Conservation (phyloP, 805 yeast genomes). For the Metschnikowia peoriensis region DNA sequence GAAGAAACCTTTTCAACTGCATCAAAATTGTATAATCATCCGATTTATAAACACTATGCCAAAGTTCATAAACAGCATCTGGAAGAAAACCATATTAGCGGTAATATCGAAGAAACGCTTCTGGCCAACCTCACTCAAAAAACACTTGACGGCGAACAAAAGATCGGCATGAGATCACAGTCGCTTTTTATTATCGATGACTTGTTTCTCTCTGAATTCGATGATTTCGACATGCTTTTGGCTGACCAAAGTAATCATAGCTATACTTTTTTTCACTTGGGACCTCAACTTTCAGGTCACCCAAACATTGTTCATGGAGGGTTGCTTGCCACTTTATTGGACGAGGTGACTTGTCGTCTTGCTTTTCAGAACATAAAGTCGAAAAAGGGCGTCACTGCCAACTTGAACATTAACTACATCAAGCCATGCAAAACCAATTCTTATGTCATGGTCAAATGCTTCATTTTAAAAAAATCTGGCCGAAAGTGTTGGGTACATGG, state of each 20-base stretch:
- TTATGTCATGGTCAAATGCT: slow-evolving; percentile 35
- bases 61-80: slow-evolving; percentile 13
- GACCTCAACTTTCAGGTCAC: slow-evolving; percentile 39
- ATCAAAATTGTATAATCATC: slow-evolving; percentile 11
- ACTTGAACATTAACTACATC: slow-evolving; percentile 39
- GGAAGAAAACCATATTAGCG: slow-evolving; percentile 13
- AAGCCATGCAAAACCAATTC: slow-evolving; percentile 35
- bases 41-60: slow-evolving; percentile 15
- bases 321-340: slow-evolving; percentile 40
- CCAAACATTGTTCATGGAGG: slow-evolving; percentile 44
- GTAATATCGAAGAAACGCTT: slow-evolving; percentile 25
- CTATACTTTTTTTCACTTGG: slow-evolving; percentile 40
- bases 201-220: slow-evolving; percentile 23
- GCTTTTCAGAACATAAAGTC: slow-evolving; percentile 42
- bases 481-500: slow-evolving; percentile 43
- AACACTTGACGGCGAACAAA: slow-evolving; percentile 33
- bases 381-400: slow-evolving; percentile 43
- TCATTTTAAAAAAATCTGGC: slow-evolving; percentile 30
- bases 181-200: slow-evolving; percentile 36
- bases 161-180: slow-evolving; percentile 33
- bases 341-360: slow-evolving; percentile 42
- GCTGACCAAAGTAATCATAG: slow-evolving; percentile 28
- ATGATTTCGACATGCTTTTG: slow-evolving; percentile 20
- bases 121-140: slow-evolving; percentile 37
- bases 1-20: background rate